Conservation (phyloP, 257 asterid species). For the Scutellaria minor region DNA sequence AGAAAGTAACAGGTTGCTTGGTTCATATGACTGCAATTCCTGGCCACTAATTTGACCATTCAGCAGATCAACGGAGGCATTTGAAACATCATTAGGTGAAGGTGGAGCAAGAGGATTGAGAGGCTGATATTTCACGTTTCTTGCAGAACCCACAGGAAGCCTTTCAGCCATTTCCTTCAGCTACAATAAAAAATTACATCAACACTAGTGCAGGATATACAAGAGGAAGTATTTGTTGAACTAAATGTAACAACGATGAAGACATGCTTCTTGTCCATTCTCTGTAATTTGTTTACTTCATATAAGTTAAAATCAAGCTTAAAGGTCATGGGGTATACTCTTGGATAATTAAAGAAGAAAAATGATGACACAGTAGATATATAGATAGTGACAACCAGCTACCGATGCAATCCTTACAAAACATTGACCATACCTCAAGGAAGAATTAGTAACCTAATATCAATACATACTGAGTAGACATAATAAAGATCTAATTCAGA, state of each 20-base stretch:
- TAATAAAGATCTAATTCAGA: too few relatives aligned
- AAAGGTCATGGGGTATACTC: not conserved
- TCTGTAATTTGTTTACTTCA: not conserved
- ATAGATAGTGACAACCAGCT: not conserved
- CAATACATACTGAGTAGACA: too few relatives aligned
- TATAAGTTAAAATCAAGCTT: not conserved
- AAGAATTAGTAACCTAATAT: not conserved
- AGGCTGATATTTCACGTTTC: slow-evolving; percentile 62
- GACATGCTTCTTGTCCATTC: slow-evolving; percentile 22
- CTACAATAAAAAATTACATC: slow-evolving; percentile 45
- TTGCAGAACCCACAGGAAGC: slow-evolving; percentile 82
- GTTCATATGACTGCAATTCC: slow-evolving; percentile 61
- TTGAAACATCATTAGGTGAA: slow-evolving; percentile 48
- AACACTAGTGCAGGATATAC: slow-evolving; percentile 38
- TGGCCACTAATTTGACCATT: slow-evolving; percentile 27
- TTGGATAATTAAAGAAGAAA: not conserved
- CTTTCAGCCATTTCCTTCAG: slow-evolving; percentile 96
- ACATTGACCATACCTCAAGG: not conserved
- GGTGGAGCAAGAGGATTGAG: slow-evolving; percentile 45
- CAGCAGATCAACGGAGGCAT: slow-evolving; percentile 48
- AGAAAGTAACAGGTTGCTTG: slow-evolving; percentile 48
- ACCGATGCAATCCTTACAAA: not conserved
- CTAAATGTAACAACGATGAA: slow-evolving; percentile 3
- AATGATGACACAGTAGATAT: not conserved
- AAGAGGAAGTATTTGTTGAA: slow-evolving; percentile 6